A percentile compares a stretch with the other conserved stretches of the same genome.
Evolutionary conservation across 305 asterid genomes (phyloP).

Genomic region (Fraxinus xanthoxyloides): DNA sequence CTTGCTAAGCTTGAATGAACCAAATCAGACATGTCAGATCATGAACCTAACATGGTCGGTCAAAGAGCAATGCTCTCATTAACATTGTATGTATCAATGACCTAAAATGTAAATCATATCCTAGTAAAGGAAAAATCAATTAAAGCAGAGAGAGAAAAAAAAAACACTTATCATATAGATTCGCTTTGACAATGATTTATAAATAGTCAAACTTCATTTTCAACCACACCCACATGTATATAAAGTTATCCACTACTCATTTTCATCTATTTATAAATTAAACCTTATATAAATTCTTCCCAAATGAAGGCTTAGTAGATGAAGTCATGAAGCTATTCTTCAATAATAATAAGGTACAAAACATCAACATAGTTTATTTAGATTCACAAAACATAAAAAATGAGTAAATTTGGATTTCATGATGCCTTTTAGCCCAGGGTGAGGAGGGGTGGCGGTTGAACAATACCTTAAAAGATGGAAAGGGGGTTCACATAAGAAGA

Average conservation of each 20-base stretch:
- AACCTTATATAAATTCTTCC: not conserved
- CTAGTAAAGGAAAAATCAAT: not conserved
- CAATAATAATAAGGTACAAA: conserved; percentile 9
- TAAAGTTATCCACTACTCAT: not conserved
- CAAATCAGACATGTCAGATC: not conserved
- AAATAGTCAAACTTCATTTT: not conserved
- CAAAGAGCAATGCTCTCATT: not conserved
- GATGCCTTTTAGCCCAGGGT: not conserved
- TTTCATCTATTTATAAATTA: not conserved
- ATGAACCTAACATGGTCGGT: not conserved
- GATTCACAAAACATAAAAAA: conserved; percentile 14
- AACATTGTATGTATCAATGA: not conserved
- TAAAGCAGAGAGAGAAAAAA: not conserved
- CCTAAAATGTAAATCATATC: not conserved
- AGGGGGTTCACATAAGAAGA: conserved; percentile 34
- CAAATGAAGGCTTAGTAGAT: not conserved
- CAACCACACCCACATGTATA: not conserved
- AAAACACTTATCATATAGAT: not conserved
- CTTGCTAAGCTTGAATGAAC: not conserved
- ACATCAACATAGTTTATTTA: conserved; percentile 2
- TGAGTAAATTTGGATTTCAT: conserved; percentile 19
- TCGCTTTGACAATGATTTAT: not conserved
- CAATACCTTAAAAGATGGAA: not conserved
- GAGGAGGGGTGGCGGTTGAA: not conserved
- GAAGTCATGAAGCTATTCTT: conserved; percentile 2